A percentile compares a stretch with the other conserved stretches of the same genome.
These are phyloP conservation scores for Craspedostauros australis DNA, from an alignment of 108 stramenopile species.

Conservation along the genomic window DNA sequence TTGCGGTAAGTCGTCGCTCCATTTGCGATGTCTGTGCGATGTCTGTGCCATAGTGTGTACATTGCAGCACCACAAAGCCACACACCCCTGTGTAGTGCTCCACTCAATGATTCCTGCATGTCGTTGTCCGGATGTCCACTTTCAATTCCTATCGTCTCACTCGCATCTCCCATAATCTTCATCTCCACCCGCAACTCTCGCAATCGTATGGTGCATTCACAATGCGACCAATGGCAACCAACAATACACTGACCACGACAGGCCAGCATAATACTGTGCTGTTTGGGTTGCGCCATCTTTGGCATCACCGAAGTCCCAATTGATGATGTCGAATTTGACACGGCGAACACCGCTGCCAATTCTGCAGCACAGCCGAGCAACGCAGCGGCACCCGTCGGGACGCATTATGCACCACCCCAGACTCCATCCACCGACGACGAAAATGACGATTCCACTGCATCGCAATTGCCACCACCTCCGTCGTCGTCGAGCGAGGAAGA, in stretches of 20 bases:
- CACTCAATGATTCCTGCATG: background rate
- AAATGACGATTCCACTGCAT: conserved; percentile 4
- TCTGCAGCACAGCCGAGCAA: background rate
- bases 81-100: too few species aligned
- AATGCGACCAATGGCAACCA: background rate
- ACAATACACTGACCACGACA: background rate
- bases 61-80: too few species aligned
- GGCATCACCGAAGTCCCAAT: conserved; percentile 59
- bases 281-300: conserved; percentile 78
- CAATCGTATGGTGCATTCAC: too few species aligned
- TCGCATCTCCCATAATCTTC: too few species aligned
- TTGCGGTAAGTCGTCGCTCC: conserved; percentile 28
- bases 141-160: background rate
- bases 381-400: background rate
- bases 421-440: background rate
- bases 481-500: background rate
- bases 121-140: background rate
- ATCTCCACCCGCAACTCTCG: too few species aligned
- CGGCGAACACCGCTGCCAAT: background rate
- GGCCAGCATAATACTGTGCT: conserved; percentile 63
- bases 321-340: conserved; percentile 33
- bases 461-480: background rate
- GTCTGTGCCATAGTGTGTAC: background rate
- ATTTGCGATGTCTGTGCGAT: background rate
- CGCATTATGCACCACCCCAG: conserved; percentile 1